Base-by-base conservation (phyloP, 805 yeast genomes). In the Dipodascus geniculatus region DNA sequence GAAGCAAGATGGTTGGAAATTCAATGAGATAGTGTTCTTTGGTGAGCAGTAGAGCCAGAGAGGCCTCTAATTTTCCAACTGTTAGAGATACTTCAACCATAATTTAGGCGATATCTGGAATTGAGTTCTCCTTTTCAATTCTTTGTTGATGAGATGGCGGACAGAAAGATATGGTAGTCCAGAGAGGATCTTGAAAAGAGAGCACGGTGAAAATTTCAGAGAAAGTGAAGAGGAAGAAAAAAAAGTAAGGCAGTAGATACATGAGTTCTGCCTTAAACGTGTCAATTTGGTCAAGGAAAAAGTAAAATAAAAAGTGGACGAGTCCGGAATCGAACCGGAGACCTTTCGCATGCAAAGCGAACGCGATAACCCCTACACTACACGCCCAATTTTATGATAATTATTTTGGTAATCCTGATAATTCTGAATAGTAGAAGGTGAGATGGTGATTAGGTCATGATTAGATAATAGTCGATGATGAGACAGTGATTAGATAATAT, bases 1-100 rank as follows among this genome's bases (percentile, higher is more conserved):
- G 99, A 49, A 93, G 73, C 53, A 93, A 73, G 54, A 91, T 81
- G 2, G 98, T 88, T n/a, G 99, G 99, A 63, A 91, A 93, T 64
- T 93, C 99, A 59, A 93, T 90, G 57, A 91, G 75, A 65, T 90
- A 96, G 68, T 91, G 98, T 67, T 91, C 93, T 54, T 84, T 79
- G 19, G 99, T 91, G 42, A 95, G 78, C 48, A 93, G 74, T 49
- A 93, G 74, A 28, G 98, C 98, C 67, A 93, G 74, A 1, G 97
- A 89, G 11, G 97, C 96, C 66, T 93, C 99, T 48, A 91, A 75
- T 71, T 90, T 90, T 50, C 98, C 99, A 20, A 93, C 97, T 0
- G 97, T 90, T 42, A 91, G 77, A 48, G 95, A 84, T 9, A 90
- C 96, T 69, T 88, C 93, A 31, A 89, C 95, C 87, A 85, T 84